These are phyloP conservation scores for Inga oerstediana DNA, from an alignment of 306 rosid genomes.

Conservation along the genomic window DNA sequence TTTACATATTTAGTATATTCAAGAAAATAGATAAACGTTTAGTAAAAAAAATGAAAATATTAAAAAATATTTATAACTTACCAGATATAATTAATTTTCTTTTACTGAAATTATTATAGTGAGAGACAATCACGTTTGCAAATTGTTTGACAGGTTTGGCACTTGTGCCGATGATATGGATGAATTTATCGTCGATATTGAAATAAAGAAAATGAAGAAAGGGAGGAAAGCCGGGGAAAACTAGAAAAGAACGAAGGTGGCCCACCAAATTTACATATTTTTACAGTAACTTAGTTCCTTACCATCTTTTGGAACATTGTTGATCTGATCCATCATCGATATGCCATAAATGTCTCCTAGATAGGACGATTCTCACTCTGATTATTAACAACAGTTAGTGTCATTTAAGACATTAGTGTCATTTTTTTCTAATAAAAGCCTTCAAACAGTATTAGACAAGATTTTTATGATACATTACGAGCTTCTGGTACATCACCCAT, in stretches of 20 bases:
- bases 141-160: not conserved
- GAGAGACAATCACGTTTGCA: not conserved
- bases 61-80: too few relatives aligned
- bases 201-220: not conserved
- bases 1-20: not conserved
- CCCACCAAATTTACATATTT: slow-evolving; percentile 2
- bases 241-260: not conserved
- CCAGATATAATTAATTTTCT: not conserved
- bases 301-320: not conserved
- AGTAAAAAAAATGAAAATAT: not conserved
- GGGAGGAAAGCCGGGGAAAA: not conserved
- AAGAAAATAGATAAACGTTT: too few relatives aligned
- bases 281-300: not conserved
- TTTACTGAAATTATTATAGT: too few relatives aligned
- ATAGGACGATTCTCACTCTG: not conserved
- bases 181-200: not conserved
- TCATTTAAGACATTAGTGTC: too few relatives aligned
- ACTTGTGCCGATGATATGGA: not conserved
- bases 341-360: slow-evolving; percentile 20
- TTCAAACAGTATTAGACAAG: too few relatives aligned
- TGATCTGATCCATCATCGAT: slow-evolving; percentile 9
- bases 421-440: too few relatives aligned
- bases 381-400: not conserved
- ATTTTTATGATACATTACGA: too few relatives aligned
- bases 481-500: too few relatives aligned